Base-by-base conservation (phyloP, 176 grass and related monocot genomes). In the Oryza glumipatula region DNA sequence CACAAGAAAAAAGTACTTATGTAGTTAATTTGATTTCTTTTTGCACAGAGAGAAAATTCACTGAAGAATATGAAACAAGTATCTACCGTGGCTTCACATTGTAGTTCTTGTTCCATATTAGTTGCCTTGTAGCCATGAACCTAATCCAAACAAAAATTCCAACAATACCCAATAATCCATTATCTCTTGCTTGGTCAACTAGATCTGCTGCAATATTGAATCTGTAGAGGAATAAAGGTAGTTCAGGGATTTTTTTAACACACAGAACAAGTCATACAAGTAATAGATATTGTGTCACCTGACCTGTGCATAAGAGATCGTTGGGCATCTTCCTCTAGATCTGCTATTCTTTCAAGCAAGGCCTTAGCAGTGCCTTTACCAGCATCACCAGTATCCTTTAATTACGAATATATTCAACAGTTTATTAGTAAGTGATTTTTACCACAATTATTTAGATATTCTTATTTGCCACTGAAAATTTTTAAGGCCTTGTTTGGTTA, bases 231-330 rank as follows among this genome's bases (percentile, higher is more conserved):
- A 89, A 85, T 4, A 86, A 21, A 76, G 44, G 60, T 52, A 58
- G 11, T 51, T 88, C 52, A 85, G 48, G 45, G 30, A 72, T 33
- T 67, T 82, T 45, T 47, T 44, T 44, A 38, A 43, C 58, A 66
- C 67, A 80, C 60, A 80, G 28, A 73, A 67, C 19, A 9, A 76
- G 64, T 45, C 28, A 58, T 82, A 51, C 19, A 65, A 77, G 48
- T 90, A 76, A 76, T 75, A 22, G 12, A 92, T 68, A 65, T 16
- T 48, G 74, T 79, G 81, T 22, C 82, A 4, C 15, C 68, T 75
- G 4, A 99, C 96, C 96, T 99, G 84, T 99, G 96, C 96, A 99
- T 99, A 84, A 99, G 72, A 88, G 96, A 99, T 94, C 78, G 86
- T 79, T 99, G 89, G 66, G 96, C 96, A 78, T 96, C 96, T 83